phyloP scores from a whole-genome alignment of 257 asterid genomes.

The Leonotis leonurus region DNA sequence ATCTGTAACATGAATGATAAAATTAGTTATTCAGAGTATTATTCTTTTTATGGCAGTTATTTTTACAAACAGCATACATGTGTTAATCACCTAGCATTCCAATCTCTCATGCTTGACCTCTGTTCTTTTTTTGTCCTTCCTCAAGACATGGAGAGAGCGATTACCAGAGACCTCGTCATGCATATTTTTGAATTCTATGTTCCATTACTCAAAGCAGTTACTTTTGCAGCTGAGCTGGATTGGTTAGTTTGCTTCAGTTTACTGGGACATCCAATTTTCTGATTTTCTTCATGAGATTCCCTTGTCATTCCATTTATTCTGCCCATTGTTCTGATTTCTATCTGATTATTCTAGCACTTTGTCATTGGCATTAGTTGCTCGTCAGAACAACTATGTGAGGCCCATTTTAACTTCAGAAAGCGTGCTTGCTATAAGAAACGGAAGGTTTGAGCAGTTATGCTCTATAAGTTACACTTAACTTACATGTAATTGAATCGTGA shows the following conservation, averaged over 20 bases:
- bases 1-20: neutral
- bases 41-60: neutral
- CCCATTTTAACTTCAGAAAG: slow-evolving; percentile 83
- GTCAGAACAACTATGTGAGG: slow-evolving; percentile 88
- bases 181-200: slow-evolving; percentile 71
- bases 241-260: slow-evolving; percentile 49
- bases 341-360: slow-evolving; percentile 40
- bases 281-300: slow-evolving; percentile 9
- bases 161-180: slow-evolving; percentile 72
- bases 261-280: slow-evolving; percentile 10
- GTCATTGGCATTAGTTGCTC: slow-evolving; percentile 89
- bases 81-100: slow-evolving; percentile 9
- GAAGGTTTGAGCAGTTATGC: slow-evolving; percentile 60
- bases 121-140: slow-evolving; percentile 4
- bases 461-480: slow-evolving; percentile 12
- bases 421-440: slow-evolving; percentile 71
- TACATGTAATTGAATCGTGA: slow-evolving; percentile 1
- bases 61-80: slow-evolving; percentile 4
- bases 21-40: neutral
- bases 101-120: neutral
- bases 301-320: slow-evolving; percentile 10
- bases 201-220: slow-evolving; percentile 61
- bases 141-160: slow-evolving; percentile 97
- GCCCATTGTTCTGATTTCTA: slow-evolving; percentile 21
- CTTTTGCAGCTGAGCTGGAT: slow-evolving; percentile 90